Evolutionary conservation across 2,329 filamentous ascomycete genomes (phyloP), one percentile per base, ranked within the genome.

Genomic region (Diplodia scrobiculata): DNA sequence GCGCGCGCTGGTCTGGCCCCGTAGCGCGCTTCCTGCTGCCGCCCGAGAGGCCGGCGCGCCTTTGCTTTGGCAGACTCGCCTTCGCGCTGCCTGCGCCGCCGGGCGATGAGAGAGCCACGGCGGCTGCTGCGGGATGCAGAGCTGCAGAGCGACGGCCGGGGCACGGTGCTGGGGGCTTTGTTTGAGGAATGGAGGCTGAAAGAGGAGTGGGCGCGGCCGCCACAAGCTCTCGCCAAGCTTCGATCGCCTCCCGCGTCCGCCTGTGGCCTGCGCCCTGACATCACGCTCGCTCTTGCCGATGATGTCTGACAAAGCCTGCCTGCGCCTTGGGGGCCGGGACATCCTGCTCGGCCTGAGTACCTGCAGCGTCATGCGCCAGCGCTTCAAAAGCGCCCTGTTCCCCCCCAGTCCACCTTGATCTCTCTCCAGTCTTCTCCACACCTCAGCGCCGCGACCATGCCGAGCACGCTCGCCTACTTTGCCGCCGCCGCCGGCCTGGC

Each of bases 401-500:
- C 41, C 41, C 17, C 41, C 41, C 41, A 45, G 17, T n/a, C 17
- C 41, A 3, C 34, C 34, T 36, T 21, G 10, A 9, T 64, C 50
- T 41, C 34, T 51, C 64, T 45, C 41, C 45, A 34, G 29, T 41
- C 47, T 25, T 32, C 47, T 38, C 32, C 34, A 21, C 54, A 21
- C 32, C 45, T 5, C 25, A 4, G 11, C 13, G 29, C 54, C 7
- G 19, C 47, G 9, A 41, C 45, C 47, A 66, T 66, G 65, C 65
- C 48, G 27, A 27, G 36, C 45, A 36, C 54, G 6, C 45, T 21
- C 36, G 38, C 65, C 1, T 62, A 21, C 19, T 27, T 66, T 14
- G 58, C 65, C 14, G 48, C 58, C 6, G 48, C 36, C n/a, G 65
- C 55, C 17, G 50, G 55, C 58, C 6, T 66, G 11, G n/a, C 32